Conservation (phyloP, 2,329 filamentous ascomycete species). For the Colletotrichum gloeosporioides region DNA sequence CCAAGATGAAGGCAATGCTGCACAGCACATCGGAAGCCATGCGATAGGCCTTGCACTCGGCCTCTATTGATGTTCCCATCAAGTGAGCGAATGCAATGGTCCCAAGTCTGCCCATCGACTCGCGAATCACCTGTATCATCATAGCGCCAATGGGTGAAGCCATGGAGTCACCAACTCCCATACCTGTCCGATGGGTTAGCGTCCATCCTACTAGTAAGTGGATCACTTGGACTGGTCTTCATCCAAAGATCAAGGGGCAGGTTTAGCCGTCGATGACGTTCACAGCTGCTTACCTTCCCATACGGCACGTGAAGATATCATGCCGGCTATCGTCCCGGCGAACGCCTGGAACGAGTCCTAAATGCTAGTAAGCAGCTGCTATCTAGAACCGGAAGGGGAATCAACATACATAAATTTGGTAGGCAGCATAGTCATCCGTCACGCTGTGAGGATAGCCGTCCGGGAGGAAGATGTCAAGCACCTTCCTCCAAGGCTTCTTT, state of each 20-base stretch:
- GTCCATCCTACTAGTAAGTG: neutral
- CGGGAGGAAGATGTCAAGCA: conserved; percentile 14
- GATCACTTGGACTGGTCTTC: neutral
- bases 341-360: conserved; percentile 19
- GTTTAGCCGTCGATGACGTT: neutral
- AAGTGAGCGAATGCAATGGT: conserved; percentile 17
- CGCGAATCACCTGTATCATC: conserved; percentile 15
- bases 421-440: conserved; percentile 15
- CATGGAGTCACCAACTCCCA: conserved; percentile 14
- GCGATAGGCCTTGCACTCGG: conserved; percentile 15
- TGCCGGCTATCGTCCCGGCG: conserved; percentile 16
- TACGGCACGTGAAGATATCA: conserved; percentile 20
- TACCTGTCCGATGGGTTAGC: neutral
- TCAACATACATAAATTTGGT: conserved; percentile 12
- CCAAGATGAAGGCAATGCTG: conserved; percentile 5
- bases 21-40: conserved; percentile 3
- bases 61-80: conserved; percentile 17
- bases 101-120: conserved; percentile 14
- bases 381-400: fast-evolving
- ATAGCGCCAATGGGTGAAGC: conserved; percentile 15
- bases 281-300: conserved; percentile 4
- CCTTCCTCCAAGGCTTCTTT: conserved; percentile 6
- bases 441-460: conserved; percentile 18
- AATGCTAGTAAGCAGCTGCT: neutral
- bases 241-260: neutral